Base-by-base conservation (phyloP, 139 green algal species). In the Spirogloea muscicola region DNA sequence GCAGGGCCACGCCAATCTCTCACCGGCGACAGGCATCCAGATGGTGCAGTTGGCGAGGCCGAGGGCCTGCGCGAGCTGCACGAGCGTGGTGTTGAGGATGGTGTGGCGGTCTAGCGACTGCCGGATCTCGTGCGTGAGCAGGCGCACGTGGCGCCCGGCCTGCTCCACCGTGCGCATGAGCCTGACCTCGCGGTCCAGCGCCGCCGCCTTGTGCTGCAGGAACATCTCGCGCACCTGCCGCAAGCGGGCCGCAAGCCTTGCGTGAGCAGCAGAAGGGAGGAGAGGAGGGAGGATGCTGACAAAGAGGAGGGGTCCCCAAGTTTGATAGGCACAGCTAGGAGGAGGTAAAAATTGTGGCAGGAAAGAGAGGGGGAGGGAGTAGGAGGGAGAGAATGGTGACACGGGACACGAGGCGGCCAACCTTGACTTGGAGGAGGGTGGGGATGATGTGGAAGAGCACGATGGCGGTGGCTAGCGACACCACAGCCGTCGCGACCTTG, bases 61-160 rank as follows among this genome's bases (percentile, higher is more conserved):
- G 4, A 77, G 69, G 36, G 52, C 31, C 18, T 57, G 69, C 1
- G 52, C 52, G 0, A 77, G 69, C 21, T 77, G 55, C 16, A 77
- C 55, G 0, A 77, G 51, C 0, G 68, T 77, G 31, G 52, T 77
- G 55, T 70, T 69, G 29, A 77, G 51, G 33, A 77, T 77, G 51
- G 68, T 77, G 52, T 65, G 52, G 33, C 68, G 68, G 68, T 77
- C 68, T 2, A 77, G 52, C 2, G 52, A 42, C 51, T 39, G 42
- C 1, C 69, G 55, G 37, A 77, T 77, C 60, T 77, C 69, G 44
- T 71, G 36, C 31, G 69, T 77, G 18, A 77, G 69, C 69, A 77
- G 68, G 44, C 69, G 69, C 36, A 77, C 69, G 36, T 77, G 69
- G n/a, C 69, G 69, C 46, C 52, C 69, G 37, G 58, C 57, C 55